Base-by-base conservation (phyloP, 352 stramenopile genomes). In the Phytophthora macrochlamydospora region DNA sequence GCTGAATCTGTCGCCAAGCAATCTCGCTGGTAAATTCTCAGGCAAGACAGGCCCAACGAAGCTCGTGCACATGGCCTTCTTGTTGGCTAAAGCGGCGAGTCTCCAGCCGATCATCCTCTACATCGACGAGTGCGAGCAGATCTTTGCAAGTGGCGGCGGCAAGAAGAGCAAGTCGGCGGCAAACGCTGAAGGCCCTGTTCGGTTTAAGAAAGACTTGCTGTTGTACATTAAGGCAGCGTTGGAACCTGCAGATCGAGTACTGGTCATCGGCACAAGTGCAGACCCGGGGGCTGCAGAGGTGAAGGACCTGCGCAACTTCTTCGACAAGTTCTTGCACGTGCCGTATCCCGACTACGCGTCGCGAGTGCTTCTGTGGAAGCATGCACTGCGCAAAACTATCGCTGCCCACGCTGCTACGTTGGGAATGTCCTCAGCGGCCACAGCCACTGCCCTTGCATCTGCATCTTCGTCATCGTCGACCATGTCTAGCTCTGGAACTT, bases 21-120 rank as follows among this genome's bases (percentile, higher is more conserved):
- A 97, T 53, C 87, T 99, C 50, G 87, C 93, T 62, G 90, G 93
- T 65, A 99, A 99, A 72, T 99, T 96, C 65, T 56, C 73, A 12
- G 95, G 85, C 32, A 98, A 98, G 54, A 94, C 81, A 5, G 94
- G 91, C 0, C 85, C 93, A 0, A 98, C 91, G 1, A 98, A 98
- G 65, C 79, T 98, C 31, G 75, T 98, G 32, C 95, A 99, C 75
- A 98, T 98, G 91, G 87, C 84, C n/a, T 98, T 98, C 60, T 71
- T 87, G 43, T 73, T 99, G 40, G 92, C 95, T 24, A 97, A 93
- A 57, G 87, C 97, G 30, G 46, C 80, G n/a, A 67, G 70, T 8
- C 75, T 98, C 32, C 83, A 91, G 61, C 95, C 94, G 4, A 85
- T 97, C 31, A 85, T 98, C 14, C 93, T 98, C 56, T 98, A 98